phyloP scores from a whole-genome alignment of 495 filamentous ascomycete genomes.

The Tuber brumale region DNA sequence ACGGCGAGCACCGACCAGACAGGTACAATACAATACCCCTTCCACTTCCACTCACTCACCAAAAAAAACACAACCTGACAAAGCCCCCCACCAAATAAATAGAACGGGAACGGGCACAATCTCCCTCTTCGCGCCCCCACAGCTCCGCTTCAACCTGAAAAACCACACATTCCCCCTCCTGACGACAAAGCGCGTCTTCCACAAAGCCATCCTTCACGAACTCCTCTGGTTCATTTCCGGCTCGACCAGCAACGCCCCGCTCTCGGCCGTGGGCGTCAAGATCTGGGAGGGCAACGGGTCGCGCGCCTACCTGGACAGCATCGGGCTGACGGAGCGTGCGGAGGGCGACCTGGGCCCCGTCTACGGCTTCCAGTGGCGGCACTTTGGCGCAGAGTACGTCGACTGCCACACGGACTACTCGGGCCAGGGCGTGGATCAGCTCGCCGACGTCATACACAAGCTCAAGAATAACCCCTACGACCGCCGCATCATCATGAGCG shows the following conservation, averaged over 20 bases:
- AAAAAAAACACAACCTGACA: conserved; percentile 1
- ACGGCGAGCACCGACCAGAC: conserved; percentile 76
- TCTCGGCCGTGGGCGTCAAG: conserved; percentile 72
- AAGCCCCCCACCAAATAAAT: background rate
- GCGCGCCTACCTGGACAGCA: conserved; percentile 75
- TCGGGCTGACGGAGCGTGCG: conserved; percentile 70
- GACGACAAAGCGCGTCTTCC: conserved; percentile 94
- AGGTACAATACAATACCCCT: conserved; percentile 46
- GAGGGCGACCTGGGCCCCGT: conserved; percentile 91
- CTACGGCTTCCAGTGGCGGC: conserved; percentile 98
- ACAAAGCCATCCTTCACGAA: conserved; percentile 81
- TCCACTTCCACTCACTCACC: background rate
- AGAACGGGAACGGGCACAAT: conserved; percentile 90
- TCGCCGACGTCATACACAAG: conserved; percentile 78
- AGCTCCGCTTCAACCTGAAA: conserved; percentile 74
- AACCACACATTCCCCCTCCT: conserved; percentile 75
- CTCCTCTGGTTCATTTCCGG: conserved; percentile 94
- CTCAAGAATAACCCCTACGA: conserved; percentile 77
- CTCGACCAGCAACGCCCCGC: conserved; percentile 65
- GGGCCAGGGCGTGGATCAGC: conserved; percentile 84
- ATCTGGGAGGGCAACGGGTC: conserved; percentile 98
- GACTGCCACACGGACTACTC: conserved; percentile 76
- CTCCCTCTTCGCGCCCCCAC: conserved; percentile 77
- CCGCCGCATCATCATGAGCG: conserved; percentile 76
- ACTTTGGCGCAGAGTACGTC: conserved; percentile 86